Conservation (phyloP, 176 grass and related monocot genomes). For the Dactylis glomerata region DNA sequence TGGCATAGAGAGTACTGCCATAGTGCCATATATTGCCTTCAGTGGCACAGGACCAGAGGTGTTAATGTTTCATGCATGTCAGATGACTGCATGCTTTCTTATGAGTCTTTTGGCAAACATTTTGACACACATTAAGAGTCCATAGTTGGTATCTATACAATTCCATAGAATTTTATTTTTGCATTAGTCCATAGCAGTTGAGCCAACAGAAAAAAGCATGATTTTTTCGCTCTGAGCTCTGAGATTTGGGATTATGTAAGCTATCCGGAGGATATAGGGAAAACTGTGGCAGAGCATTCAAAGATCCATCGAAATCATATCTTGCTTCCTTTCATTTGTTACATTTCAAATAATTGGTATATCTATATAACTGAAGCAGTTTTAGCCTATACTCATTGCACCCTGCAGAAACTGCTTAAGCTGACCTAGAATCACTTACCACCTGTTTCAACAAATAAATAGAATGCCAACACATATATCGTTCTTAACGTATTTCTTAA, state of each 20-base stretch:
- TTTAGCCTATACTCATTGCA: constrained; percentile 16
- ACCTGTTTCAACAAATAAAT: constrained; percentile 16
- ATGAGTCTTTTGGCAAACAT: constrained; percentile 1
- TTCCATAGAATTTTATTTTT: not conserved
- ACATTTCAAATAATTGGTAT: not conserved
- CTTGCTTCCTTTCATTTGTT: not conserved
- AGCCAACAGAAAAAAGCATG: not conserved
- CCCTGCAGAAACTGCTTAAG: not conserved
- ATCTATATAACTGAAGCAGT: constrained; percentile 8
- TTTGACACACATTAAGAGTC: constrained; percentile 6
- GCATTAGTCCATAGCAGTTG: not conserved
- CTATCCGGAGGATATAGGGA: not conserved
- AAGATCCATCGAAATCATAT: not conserved
- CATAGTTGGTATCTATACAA: constrained; percentile 1
- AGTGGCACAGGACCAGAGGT: not conserved
- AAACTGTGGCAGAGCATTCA: not conserved
- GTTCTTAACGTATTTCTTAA: not conserved
- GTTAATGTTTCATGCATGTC: not conserved
- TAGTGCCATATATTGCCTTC: not conserved
- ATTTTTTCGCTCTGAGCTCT: not conserved
- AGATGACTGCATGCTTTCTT: not conserved
- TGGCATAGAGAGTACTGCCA: not conserved
- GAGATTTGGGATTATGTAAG: not conserved
- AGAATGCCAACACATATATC: not conserved
- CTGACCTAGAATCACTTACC: not conserved